phyloP scores from a whole-genome alignment of 148 eudicot genomes.

The Camellia granthamiana region DNA sequence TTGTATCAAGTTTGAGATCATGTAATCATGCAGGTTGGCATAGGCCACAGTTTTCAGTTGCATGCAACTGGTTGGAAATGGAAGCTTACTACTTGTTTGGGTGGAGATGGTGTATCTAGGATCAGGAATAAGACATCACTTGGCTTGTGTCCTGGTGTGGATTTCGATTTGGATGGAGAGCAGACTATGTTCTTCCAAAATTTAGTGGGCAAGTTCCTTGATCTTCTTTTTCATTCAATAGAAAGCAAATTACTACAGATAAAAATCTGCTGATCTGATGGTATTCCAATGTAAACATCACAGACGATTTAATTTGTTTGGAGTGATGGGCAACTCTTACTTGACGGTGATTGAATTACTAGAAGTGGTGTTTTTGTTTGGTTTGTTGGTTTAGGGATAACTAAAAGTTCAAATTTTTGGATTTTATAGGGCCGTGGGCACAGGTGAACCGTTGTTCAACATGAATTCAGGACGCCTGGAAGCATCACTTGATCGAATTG shows the following conservation, averaged over 20 bases:
- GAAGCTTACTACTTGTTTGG: constrained; percentile 86
- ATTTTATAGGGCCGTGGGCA: constrained; percentile 61
- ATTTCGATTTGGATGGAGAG: constrained; percentile 95
- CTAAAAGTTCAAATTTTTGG: background rate
- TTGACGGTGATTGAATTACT: constrained; percentile 1
- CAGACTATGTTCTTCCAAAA: constrained; percentile 91
- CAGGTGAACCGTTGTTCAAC: constrained; percentile 72
- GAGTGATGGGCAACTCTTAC: background rate
- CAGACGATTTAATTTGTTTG: background rate
- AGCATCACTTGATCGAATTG: constrained; percentile 88
- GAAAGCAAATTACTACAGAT: background rate
- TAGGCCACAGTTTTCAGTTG: constrained; percentile 74
- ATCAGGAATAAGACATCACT: constrained; percentile 78
- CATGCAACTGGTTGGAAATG: constrained; percentile 84
- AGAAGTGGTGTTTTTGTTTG: background rate
- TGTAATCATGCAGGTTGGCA: constrained; percentile 61
- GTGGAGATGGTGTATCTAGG: constrained; percentile 78
- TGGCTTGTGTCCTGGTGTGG: constrained; percentile 79
- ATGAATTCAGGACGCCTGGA: constrained; percentile 77
- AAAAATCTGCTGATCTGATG: background rate
- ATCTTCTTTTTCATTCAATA: background rate
- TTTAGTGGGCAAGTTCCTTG: constrained; percentile 62
- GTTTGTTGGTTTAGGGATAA: background rate
- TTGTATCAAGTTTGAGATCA: background rate
- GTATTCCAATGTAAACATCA: background rate